phyloP scores from a whole-genome alignment of 75 land plant species.

The Azolla pinnata region DNA sequence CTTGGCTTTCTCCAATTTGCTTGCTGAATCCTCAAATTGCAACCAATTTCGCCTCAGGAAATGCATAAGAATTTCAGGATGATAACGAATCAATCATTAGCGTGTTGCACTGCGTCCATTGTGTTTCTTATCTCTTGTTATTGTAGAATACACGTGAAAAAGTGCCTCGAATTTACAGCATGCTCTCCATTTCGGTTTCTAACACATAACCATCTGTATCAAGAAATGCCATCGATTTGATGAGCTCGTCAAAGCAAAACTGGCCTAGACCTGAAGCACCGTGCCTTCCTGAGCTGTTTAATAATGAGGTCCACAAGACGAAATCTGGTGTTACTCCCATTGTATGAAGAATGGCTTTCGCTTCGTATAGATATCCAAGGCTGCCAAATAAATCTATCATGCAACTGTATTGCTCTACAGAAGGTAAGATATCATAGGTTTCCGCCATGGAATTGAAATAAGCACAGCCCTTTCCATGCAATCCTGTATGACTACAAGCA shows the following conservation, averaged over 20 bases:
- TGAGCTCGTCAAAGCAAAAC: background rate
- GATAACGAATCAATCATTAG: too few relatives aligned
- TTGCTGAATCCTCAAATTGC: too few relatives aligned
- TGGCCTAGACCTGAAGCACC: background rate
- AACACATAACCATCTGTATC: too few relatives aligned
- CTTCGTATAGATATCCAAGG: constrained; percentile 1
- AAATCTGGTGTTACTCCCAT: constrained; percentile 7
- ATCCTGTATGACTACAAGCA: constrained; percentile 1
- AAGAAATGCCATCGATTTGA: too few relatives aligned
- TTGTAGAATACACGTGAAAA: too few relatives aligned
- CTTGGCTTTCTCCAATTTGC: too few relatives aligned
- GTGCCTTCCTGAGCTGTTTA: background rate
- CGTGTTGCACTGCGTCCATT: too few relatives aligned
- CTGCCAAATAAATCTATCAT: constrained; percentile 10
- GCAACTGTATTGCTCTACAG: constrained; percentile 7
- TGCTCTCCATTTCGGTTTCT: too few relatives aligned
- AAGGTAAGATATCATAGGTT: background rate
- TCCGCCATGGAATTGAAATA: constrained; percentile 3
- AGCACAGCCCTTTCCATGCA: background rate
- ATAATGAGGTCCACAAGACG: constrained; percentile 6
- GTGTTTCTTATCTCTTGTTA: too few relatives aligned
- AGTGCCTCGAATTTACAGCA: too few relatives aligned
- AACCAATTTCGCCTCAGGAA: too few relatives aligned
- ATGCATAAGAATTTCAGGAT: too few relatives aligned
- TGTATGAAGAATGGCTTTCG: constrained; percentile 4